Evolutionary conservation across 306 rosid genomes (phyloP).

Genomic region (Boehmeria nivea): DNA sequence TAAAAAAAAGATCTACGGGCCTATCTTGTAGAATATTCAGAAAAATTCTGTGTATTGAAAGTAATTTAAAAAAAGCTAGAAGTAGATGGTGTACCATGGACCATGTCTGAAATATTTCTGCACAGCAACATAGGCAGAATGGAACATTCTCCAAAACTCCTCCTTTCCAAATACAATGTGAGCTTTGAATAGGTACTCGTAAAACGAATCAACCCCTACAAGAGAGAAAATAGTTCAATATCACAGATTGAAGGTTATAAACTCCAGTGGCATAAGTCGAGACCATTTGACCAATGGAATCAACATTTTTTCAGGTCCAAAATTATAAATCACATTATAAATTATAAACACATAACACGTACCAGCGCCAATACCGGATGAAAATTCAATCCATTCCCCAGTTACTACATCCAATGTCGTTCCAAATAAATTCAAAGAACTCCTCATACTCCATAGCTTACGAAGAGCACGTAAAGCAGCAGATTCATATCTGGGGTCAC

Average conservation of each 20-base stretch:
- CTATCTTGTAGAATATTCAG: not conserved
- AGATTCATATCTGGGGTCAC: slow-evolving; percentile 73
- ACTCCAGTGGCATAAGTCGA: no score
- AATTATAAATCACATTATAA: slow-evolving; percentile 1
- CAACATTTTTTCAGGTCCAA: not conserved
- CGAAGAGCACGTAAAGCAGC: slow-evolving; percentile 88
- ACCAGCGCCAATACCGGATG: slow-evolving; percentile 98
- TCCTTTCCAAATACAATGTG: slow-evolving; percentile 69
- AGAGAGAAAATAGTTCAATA: slow-evolving; percentile 30
- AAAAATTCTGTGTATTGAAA: not conserved
- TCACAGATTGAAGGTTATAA: slow-evolving; percentile 32
- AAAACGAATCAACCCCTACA: slow-evolving; percentile 97
- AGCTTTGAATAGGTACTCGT: slow-evolving; percentile 89
- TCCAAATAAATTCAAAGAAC: slow-evolving; percentile 86
- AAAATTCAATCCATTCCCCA: slow-evolving; percentile 87
- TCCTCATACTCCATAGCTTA: slow-evolving; percentile 86
- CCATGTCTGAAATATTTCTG: slow-evolving; percentile 81
- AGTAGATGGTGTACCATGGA: slow-evolving; percentile 57
- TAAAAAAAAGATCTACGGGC: slow-evolving; percentile 6
- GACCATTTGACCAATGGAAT: no score
- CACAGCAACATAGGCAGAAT: slow-evolving; percentile 47
- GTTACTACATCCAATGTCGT: slow-evolving; percentile 80
- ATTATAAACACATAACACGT: slow-evolving; percentile 21
- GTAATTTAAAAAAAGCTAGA: not conserved
- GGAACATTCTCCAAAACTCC: slow-evolving; percentile 63